Conservation (phyloP, 345 rosid genomes). For the Noccaea bulbosa region DNA sequence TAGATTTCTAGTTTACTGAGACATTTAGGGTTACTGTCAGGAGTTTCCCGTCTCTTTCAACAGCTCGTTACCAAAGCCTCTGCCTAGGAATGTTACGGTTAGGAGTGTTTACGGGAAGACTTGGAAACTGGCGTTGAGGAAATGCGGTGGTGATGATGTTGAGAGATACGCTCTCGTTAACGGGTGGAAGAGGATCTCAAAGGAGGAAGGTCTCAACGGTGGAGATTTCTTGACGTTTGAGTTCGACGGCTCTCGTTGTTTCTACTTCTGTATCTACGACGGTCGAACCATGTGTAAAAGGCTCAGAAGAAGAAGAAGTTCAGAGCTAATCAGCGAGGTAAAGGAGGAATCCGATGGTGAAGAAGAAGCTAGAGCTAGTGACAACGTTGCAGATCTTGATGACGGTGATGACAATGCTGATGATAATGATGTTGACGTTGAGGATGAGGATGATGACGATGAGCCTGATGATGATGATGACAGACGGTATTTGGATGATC, state of each 20-base stretch:
- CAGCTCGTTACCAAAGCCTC: conserved; percentile 7
- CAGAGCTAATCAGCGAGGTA: not conserved
- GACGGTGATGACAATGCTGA: conserved; percentile 19
- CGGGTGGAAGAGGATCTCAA: conserved; percentile 31
- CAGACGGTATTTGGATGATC: conserved; percentile 19
- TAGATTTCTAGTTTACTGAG: conserved; percentile 1
- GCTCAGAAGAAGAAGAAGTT: not conserved
- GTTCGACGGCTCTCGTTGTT: conserved; percentile 23
- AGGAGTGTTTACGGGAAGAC: conserved; percentile 17
- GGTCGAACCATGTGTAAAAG: conserved; percentile 18
- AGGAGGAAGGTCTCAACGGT: conserved; percentile 1
- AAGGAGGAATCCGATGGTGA: conserved; percentile 5
- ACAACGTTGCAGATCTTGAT: not conserved
- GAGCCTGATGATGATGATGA: conserved; percentile 13
- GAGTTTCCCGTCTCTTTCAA: conserved; percentile 28
- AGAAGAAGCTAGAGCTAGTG: not conserved
- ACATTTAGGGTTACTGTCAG: not conserved
- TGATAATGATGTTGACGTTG: conserved; percentile 2
- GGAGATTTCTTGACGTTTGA: conserved; percentile 33
- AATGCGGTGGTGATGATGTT: not conserved
- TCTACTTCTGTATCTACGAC: conserved; percentile 31
- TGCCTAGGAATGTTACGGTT: conserved; percentile 23
- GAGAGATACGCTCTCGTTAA: conserved; percentile 23
- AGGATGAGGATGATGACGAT: not conserved
- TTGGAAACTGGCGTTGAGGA: conserved; percentile 27